Base-by-base conservation (phyloP, 345 rosid species). In the Cochlearia excelsa region DNA sequence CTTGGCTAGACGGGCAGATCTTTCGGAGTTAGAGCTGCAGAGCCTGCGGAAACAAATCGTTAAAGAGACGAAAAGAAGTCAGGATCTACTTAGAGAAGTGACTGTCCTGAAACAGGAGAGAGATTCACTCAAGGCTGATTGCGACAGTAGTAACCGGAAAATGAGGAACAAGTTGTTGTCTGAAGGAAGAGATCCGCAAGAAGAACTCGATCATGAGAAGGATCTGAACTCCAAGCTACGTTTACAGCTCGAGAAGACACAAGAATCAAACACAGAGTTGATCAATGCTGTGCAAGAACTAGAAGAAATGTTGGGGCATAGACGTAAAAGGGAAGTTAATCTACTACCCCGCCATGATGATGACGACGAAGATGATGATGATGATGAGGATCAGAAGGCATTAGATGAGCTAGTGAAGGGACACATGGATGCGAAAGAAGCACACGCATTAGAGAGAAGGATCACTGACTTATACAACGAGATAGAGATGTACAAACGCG, bases 1-100 rank as follows among this genome's bases (percentile, higher is more conserved):
- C 57, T 39, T 93, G 62, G 55, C 75, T 27, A 84, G 96, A 69
- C 90, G 84, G 73, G 70, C 74, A 4, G 85, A 88, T 55, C 48
- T 87, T 46, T 82, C 95, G 0, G 97, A 93, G n/a, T 38, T 93
- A 59, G 99, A 90, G 70, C 55, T 87, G 39, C 97, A 90, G 62
- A 77, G 97, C 68, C 85, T 93, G 23, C 69, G 92, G 68, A 87
- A 80, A 66, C 97, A 93, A 70, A 62, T 82, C 47, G 76, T 68
- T 23, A 93, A 84, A 68, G 99, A 90, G 74, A 77, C 75, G 54
- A 87, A 76, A 71, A 67, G 78, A 71, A 83, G 83, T 26, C 90
- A 79, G 75, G 92, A 81, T 67, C 87, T 85, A 42, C 58, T 79
- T 4, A 78, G 69, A 57, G 85, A 94, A 74, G 66, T 84, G 34